Conservation (phyloP, 257 asterid species). For the Nicotiana otophora region DNA sequence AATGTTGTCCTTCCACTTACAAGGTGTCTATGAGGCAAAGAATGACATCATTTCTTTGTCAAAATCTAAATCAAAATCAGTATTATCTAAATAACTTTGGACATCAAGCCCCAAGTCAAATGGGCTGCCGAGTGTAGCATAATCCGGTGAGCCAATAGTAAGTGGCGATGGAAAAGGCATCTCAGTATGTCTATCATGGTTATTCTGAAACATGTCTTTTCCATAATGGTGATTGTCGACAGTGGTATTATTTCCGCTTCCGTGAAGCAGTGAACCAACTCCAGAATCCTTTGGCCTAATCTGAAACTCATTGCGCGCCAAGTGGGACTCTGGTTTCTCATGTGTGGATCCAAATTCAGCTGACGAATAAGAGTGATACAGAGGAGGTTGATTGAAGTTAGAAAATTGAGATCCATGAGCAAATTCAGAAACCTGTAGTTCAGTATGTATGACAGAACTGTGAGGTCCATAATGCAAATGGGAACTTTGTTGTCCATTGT, state of each 20-base stretch:
- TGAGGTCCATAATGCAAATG: constrained; percentile 25
- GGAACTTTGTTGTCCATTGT: constrained; percentile 18
- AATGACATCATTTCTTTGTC: constrained; percentile 14
- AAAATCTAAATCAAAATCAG: constrained; percentile 5
- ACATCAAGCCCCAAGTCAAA: constrained; percentile 12
- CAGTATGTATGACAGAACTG: constrained; percentile 28
- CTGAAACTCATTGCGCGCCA: constrained; percentile 28
- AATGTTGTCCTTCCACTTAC: background rate
- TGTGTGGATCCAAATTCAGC: constrained; percentile 24
- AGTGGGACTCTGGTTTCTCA: constrained; percentile 29
- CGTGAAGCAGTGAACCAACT: constrained; percentile 4
- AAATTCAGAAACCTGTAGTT: constrained; percentile 27
- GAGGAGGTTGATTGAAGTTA: constrained; percentile 27
- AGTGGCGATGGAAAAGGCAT: constrained; percentile 19
- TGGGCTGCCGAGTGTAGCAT: constrained; percentile 17
- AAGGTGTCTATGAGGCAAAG: constrained; percentile 11
- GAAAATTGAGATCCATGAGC: constrained; percentile 26
- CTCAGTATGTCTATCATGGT: constrained; percentile 21
- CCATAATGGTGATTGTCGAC: constrained; percentile 18
- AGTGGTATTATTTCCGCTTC: constrained; percentile 15
- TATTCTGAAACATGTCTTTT: constrained; percentile 21
- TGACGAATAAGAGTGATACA: constrained; percentile 30
- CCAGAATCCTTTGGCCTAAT: constrained; percentile 22
- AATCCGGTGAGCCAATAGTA: constrained; percentile 14
- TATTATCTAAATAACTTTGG: background rate